Evolutionary conservation across 2,329 filamentous ascomycete species (phyloP), one percentile per base, ranked within the genome.

Genomic region (Aspergillus sp.): DNA sequence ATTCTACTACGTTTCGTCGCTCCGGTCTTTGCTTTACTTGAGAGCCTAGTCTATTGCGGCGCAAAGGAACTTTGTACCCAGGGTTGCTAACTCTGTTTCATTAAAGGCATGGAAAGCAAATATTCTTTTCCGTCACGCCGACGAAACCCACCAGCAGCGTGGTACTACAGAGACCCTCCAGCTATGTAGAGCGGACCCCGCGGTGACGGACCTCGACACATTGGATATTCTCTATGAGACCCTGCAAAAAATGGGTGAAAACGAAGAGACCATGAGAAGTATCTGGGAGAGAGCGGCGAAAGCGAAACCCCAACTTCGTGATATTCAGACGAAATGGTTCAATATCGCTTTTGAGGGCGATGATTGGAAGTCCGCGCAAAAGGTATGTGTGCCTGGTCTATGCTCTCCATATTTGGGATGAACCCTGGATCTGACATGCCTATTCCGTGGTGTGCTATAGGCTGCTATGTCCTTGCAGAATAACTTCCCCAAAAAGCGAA

Each of bases 391-490:
- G 49, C 22, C 8, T 36, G 3, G 36, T 45, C 54, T 18, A 63
- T 44, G 18, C 49, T 22, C n/a, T 32, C 15, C 11, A 11, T 50
- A 39, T 17, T 15, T 17, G 6, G 39, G 11, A 36, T 2, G 20
- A 20, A 22, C 9, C 26, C 5, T 12, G 17, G 42, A 36, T 22
- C 54, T 61, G 50, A 53, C 15, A 22, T 8, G n/a, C 34, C 52
- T 20, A 18, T 24, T 26, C 15, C 61, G 55, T 62, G 48, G 52
- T 53, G 38, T 32, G 17, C 57, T 42, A 50, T 61, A 80, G 78
- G 78, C 79, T 57, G 75, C 78, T 45, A 80, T 80, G 78, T 76
- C 74, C 57, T 74, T 81, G 42, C 76, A 79, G 61, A 80, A 74
- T 62, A 78, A 79, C 55, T 81, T 80, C 56, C 76, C 79, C 1